Evolutionary conservation across 1,139 yeast species (phyloP).

Genomic region (Saccharomyces hybrid): DNA sequence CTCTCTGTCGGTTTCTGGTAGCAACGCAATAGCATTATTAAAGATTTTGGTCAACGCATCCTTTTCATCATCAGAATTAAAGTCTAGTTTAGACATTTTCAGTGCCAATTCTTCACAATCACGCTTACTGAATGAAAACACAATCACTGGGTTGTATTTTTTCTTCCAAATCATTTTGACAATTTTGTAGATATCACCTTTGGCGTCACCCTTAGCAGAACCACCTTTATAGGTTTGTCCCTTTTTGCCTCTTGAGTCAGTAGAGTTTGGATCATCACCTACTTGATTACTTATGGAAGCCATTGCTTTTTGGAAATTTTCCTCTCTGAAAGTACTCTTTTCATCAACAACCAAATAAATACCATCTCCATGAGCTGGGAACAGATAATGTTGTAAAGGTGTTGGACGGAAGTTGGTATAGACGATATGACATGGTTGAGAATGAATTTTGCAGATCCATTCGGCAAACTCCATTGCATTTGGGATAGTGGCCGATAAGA

Average conservation of each 20-base stretch:
- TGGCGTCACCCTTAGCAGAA: conserved; percentile 55
- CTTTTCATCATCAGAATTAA: conserved; percentile 86
- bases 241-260: conserved; percentile 56
- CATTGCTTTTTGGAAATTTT: conserved; percentile 97
- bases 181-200: conserved; percentile 90
- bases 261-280: conserved; percentile 75
- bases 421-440: conserved; percentile 96
- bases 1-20: conserved; percentile 86
- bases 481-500: conserved; percentile 93
- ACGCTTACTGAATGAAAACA: conserved; percentile 90
- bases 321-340: conserved; percentile 91
- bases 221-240: conserved; percentile 91
- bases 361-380: conserved; percentile 97
- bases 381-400: conserved; percentile 91
- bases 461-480: conserved; percentile 98
- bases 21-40: conserved; percentile 75
- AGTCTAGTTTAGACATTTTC: conserved; percentile 90
- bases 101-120: conserved; percentile 92
- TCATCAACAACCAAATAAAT: conserved; percentile 96
- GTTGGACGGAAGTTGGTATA: conserved; percentile 98
- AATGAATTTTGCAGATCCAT: conserved; percentile 93
- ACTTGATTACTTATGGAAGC: conserved; percentile 73
- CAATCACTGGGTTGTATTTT: conserved; percentile 94
- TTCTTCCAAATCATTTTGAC: conserved; percentile 96
- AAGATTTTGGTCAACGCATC: conserved; percentile 82